These are phyloP conservation scores for Canavalia ensiformis DNA, from an alignment of 306 rosid genomes.

Conservation along the genomic window DNA sequence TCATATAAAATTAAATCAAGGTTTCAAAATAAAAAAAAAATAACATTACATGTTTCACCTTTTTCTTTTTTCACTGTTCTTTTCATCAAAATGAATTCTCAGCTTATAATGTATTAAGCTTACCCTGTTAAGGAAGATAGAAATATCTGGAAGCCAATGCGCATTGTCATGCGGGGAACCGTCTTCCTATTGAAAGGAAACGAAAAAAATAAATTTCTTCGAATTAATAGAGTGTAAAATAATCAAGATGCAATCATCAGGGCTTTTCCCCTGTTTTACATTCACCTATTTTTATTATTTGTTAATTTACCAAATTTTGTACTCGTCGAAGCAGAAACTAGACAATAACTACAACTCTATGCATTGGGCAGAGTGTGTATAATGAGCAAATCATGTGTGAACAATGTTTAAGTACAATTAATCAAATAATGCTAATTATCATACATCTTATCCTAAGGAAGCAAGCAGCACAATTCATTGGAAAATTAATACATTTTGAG, in stretches of 20 bases:
- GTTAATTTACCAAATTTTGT: no score
- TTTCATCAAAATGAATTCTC: not conserved
- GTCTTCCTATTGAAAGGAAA: constrained; percentile 54
- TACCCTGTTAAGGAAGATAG: constrained; percentile 81
- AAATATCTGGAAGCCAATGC: constrained; percentile 62
- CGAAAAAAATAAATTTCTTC: not conserved
- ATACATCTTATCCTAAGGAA: no score
- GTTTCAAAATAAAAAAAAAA: no score
- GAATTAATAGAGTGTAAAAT: not conserved
- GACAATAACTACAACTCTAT: no score
- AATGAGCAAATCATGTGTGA: no score
- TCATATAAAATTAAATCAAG: not conserved
- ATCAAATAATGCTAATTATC: no score
- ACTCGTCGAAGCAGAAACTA: no score
- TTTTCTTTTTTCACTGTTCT: not conserved
- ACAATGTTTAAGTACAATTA: no score
- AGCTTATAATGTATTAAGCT: constrained; percentile 24
- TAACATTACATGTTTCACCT: no score
- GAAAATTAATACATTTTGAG: no score
- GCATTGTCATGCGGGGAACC: constrained; percentile 66
- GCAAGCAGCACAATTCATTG: no score
- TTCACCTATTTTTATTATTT: not conserved
- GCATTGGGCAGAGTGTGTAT: no score
- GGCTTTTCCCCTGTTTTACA: not conserved
- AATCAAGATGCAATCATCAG: not conserved